Conservation (phyloP, 2,329 filamentous ascomycete species). For the Aspergillus oerlinghausenensis region DNA sequence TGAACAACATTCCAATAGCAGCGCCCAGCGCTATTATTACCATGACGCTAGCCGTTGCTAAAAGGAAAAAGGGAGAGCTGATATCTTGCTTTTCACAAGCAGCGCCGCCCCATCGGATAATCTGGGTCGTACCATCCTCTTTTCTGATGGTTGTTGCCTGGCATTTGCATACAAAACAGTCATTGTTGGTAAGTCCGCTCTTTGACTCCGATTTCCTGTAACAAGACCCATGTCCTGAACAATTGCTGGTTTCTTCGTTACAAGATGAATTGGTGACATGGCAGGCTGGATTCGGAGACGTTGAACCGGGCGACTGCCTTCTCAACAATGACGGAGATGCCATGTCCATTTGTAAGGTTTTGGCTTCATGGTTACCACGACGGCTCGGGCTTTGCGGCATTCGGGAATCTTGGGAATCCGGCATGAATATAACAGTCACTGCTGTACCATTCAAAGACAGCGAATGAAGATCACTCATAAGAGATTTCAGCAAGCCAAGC, state of each 20-base stretch:
- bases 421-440: constrained; percentile 54
- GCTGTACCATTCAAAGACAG: constrained; percentile 51
- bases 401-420: constrained; percentile 16
- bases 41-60: constrained; percentile 68
- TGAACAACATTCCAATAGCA: constrained; percentile 73
- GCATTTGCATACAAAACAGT: constrained; percentile 80
- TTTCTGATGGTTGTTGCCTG: constrained; percentile 50
- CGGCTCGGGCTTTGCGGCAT: not conserved
- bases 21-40: constrained; percentile 65
- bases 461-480: constrained; percentile 44
- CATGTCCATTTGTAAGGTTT: constrained; percentile 3
- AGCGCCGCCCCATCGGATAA: constrained; percentile 74
- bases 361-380: constrained; percentile 2
- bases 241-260: constrained; percentile 65
- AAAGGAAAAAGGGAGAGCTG: constrained; percentile 82
- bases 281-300: constrained; percentile 64
- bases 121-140: constrained; percentile 50
- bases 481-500: constrained; percentile 39
- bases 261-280: constrained; percentile 68
- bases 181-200: constrained; percentile 33
- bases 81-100: constrained; percentile 91
- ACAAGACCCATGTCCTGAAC: constrained; percentile 78
- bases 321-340: not conserved
- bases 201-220: constrained; percentile 56
- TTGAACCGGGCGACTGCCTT: constrained; percentile 25